Conservation (phyloP, 371 early-diverging fungal species). For the Homolaphlyctis polyrhiza region DNA sequence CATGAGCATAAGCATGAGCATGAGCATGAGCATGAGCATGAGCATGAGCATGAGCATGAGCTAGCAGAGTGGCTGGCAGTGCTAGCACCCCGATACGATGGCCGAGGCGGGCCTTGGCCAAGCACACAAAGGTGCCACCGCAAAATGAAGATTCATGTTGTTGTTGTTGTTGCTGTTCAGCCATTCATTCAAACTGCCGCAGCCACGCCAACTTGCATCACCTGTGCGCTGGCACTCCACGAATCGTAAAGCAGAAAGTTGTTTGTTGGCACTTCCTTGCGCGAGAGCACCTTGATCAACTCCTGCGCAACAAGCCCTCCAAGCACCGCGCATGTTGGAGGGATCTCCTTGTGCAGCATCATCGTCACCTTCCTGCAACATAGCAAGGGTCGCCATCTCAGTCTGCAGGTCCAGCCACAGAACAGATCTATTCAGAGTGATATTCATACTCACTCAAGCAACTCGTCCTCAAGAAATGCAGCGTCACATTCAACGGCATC, state of each 20-base stretch:
- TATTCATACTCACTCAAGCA: slow-evolving; percentile 15
- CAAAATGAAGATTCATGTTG: no score
- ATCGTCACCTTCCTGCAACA: not conserved
- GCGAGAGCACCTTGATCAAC: slow-evolving; percentile 72
- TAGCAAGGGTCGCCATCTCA: not conserved
- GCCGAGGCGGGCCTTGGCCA: no score
- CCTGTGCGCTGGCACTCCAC: slow-evolving; percentile 38
- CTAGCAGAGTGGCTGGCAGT: no score
- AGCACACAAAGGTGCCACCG: no score
- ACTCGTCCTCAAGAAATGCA: slow-evolving; percentile 16
- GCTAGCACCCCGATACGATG: no score
- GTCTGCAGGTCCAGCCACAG: no score
- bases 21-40: no score
- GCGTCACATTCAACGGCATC: slow-evolving; percentile 12
- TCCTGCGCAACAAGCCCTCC: slow-evolving; percentile 90
- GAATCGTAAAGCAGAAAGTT: slow-evolving; percentile 79
- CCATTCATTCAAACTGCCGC: not conserved
- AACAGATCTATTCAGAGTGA: no score
- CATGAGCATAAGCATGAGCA: no score
- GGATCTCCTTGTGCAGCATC: slow-evolving; percentile 48
- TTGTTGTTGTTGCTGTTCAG: no score
- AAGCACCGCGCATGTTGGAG: slow-evolving; percentile 74
- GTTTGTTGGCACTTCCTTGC: slow-evolving; percentile 71
- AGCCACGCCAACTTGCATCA: slow-evolving; percentile 1
- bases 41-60: no score